A percentile compares a stretch with the other conserved stretches of the same genome.
These are phyloP conservation scores for Aspergillus tubingensis DNA, from an alignment of 2,329 filamentous ascomycete species.

Conservation along the genomic window DNA sequence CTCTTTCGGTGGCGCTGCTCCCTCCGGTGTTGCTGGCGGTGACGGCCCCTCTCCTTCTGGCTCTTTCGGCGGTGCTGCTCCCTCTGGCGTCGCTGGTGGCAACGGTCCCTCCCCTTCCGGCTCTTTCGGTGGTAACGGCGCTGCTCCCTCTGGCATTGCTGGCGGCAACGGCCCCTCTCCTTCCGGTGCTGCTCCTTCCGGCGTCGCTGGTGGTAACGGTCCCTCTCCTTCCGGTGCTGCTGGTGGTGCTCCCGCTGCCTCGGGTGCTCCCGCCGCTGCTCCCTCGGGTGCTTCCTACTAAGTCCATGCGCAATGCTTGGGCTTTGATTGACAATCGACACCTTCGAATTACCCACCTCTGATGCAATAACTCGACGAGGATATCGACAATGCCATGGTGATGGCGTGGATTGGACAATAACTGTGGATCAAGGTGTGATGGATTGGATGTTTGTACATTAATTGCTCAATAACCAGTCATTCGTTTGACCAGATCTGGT, in stretches of 20 bases:
- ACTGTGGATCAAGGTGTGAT: neutral
- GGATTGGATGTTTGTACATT: neutral
- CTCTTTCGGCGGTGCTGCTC: neutral
- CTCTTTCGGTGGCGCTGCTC: neutral
- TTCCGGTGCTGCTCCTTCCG: neutral
- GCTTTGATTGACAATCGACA: neutral
- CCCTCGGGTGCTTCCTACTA: constrained; percentile 1
- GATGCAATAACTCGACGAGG: too few relatives aligned
- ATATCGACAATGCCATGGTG: too few relatives aligned
- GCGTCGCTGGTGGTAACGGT: neutral
- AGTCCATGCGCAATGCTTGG: neutral
- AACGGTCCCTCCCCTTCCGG: neutral
- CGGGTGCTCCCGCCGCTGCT: neutral
- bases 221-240: neutral
- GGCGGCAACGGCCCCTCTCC: neutral
- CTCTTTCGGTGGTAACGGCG: neutral
- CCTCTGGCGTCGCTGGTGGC: neutral
- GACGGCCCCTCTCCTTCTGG: neutral
- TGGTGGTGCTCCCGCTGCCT: neutral
- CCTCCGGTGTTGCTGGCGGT: neutral
- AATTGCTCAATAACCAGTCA: neutral
- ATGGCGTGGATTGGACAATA: too few relatives aligned
- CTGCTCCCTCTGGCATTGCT: neutral
- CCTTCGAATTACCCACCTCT: neutral
- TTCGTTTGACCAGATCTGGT: neutral